These are phyloP conservation scores for Penicillium antarcticum DNA, from an alignment of 495 filamentous ascomycete genomes.

Conservation along the genomic window DNA sequence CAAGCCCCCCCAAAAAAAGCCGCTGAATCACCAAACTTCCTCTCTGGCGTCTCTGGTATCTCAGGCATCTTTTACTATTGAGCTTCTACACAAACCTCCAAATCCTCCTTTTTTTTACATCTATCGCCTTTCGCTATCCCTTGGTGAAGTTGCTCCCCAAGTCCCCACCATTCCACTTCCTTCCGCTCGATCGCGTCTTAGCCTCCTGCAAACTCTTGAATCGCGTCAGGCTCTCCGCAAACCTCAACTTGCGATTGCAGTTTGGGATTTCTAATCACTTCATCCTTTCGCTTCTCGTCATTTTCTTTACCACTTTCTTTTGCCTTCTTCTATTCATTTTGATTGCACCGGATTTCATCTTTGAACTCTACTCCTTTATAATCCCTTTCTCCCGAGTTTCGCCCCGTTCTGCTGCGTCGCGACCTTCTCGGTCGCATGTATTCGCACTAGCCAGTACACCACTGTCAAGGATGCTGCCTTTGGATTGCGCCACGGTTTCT, in stretches of 20 bases:
- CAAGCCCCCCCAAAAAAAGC: background rate
- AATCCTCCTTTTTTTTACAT: background rate
- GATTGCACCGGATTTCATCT: background rate
- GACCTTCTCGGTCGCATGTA: conserved; percentile 21
- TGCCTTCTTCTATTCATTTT: background rate
- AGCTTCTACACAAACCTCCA: too few species aligned
- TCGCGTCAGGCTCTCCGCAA: background rate
- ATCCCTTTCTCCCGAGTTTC: background rate
- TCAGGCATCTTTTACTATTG: too few species aligned
- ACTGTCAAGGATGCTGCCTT: conserved; percentile 43
- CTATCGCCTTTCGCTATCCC: background rate
- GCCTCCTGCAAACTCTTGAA: conserved; percentile 11
- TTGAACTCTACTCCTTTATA: background rate
- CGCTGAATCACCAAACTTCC: too few species aligned
- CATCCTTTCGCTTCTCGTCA: background rate
- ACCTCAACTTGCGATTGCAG: background rate
- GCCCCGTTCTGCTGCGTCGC: conserved; percentile 13
- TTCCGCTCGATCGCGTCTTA: conserved; percentile 13
- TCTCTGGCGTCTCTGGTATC: too few species aligned
- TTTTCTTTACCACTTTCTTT: background rate
- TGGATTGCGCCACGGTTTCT: conserved; percentile 30
- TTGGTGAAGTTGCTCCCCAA: background rate
- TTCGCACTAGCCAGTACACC: conserved; percentile 17
- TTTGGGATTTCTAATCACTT: background rate
- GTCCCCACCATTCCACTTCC: conserved; percentile 11